Percentiles rank a stretch among this genome's conserved stretches.
These are phyloP conservation scores for Bonnemaisonia californica DNA, from an alignment of 31 red algal genomes.

Conservation along the genomic window DNA sequence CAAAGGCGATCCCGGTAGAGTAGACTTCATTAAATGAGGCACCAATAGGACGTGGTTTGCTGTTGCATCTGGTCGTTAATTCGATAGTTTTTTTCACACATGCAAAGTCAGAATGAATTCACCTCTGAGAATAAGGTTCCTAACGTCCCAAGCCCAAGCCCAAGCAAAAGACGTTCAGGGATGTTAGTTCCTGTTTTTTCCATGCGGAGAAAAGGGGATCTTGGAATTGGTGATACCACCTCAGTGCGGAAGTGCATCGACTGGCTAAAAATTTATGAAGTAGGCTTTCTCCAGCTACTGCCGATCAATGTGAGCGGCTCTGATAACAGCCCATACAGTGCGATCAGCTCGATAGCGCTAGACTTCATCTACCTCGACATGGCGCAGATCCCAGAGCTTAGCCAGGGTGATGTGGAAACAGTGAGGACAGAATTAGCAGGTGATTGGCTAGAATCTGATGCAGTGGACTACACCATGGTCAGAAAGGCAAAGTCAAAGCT, in stretches of 20 bases:
- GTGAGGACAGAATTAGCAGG: neutral
- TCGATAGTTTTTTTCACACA: too few species aligned
- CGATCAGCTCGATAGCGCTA: constrained; percentile 6
- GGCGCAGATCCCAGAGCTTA: neutral
- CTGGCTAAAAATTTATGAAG: neutral
- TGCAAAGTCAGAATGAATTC: too few species aligned
- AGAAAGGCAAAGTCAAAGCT: constrained; percentile 2
- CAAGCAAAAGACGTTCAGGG: neutral
- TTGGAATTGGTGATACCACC: constrained; percentile 1
- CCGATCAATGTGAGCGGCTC: constrained; percentile 3
- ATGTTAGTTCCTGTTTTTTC: neutral
- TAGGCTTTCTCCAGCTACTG: constrained; percentile 10
- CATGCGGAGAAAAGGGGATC: neutral
- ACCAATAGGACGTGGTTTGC: too few species aligned
- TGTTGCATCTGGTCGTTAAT: too few species aligned
- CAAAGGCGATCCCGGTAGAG: too few species aligned
- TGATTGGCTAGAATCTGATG: neutral
- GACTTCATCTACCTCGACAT: constrained; percentile 4
- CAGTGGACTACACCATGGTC: constrained; percentile 2
- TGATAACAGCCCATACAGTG: constrained; percentile 6
- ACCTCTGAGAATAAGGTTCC: too few species aligned
- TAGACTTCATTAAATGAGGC: too few species aligned
- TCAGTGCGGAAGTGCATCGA: constrained; percentile 1
- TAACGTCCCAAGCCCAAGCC: too few species aligned
- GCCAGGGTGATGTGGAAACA: neutral